Evolutionary conservation across 2,329 filamentous ascomycete species (phyloP).

Genomic region (Pseudogymnoascus sp.): DNA sequence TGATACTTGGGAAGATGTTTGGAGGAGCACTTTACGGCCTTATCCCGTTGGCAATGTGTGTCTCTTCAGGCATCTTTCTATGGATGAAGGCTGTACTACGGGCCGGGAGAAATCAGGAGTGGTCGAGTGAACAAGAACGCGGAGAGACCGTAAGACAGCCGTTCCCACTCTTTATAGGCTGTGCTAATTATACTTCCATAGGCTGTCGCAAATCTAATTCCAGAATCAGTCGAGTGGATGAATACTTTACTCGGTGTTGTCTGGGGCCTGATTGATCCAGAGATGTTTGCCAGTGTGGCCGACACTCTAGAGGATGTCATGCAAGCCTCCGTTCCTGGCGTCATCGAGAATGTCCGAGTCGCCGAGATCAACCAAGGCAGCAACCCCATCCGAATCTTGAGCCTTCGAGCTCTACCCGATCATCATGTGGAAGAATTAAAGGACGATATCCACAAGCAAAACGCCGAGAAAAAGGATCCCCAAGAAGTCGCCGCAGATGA

Average conservation of each 20-base stretch:
- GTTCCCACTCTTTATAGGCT: not conserved
- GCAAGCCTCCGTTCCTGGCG: slow-evolving; percentile 83
- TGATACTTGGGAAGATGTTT: slow-evolving; percentile 70
- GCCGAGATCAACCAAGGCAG: slow-evolving; percentile 90
- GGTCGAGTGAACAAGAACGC: slow-evolving; percentile 76
- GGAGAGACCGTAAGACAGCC: slow-evolving; percentile 56
- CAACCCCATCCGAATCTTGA: slow-evolving; percentile 83
- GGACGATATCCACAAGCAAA: slow-evolving; percentile 67
- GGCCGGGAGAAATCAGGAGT: slow-evolving; percentile 75
- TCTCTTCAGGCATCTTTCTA: slow-evolving; percentile 72
- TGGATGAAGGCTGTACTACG: slow-evolving; percentile 85
- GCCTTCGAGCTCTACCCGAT: slow-evolving; percentile 77
- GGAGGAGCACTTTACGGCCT: slow-evolving; percentile 71
- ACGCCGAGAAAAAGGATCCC: slow-evolving; percentile 72
- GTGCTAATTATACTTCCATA: slow-evolving; percentile 21
- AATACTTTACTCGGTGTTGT: slow-evolving; percentile 77
- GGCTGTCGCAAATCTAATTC: slow-evolving; percentile 79
- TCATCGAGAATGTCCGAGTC: slow-evolving; percentile 91
- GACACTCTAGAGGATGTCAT: slow-evolving; percentile 94
- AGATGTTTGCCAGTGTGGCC: slow-evolving; percentile 88
- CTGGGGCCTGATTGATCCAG: slow-evolving; percentile 89
- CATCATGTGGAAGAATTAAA: slow-evolving; percentile 74
- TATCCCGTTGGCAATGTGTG: slow-evolving; percentile 60
- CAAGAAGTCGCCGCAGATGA: slow-evolving; percentile 83
- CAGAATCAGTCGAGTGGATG: slow-evolving; percentile 93